Evolutionary conservation across 208 protist genomes (phyloP), one percentile per base, ranked within the genome.

Genomic region (Crithidia expoeki): DNA sequence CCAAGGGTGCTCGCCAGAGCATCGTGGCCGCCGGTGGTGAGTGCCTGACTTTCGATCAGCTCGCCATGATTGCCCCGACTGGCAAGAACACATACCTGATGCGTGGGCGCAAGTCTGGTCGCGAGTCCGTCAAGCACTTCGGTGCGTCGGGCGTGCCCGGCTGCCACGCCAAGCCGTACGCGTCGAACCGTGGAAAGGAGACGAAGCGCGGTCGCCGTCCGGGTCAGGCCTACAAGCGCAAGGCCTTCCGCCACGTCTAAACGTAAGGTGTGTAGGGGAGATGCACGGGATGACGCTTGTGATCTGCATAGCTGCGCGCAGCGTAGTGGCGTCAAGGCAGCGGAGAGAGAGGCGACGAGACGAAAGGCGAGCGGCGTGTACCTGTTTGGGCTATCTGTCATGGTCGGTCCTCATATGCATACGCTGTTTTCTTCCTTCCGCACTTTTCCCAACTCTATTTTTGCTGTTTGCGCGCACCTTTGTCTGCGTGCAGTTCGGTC

Each of bases 41-140:
- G 89, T 94, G 88, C 89, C 83, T 99, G 40, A 99, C 99, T 67
- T 99, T 99, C 69, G 99, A 99, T 84, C 98, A 99, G 81, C 86
- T 89, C 64, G 82, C 84, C 51, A 93, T 99, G 74, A 74, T 95
- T 28, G 82, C 91, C 36, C 99, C 99, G 58, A 99, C 90, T 40
- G 99, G 99, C 47, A 91, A 94, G 75, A 99, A 99, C 81, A 98
- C 94, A 69, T 72, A 99, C 57, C 97, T 99, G 59, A 92, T 99
- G 66, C 97, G 98, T 67, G 99, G 99, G 67, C 92, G 88, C 74
- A 94, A 89, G 74, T 95, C 88, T 50, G 86, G 88, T 42, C 98
- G 99, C 68, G 96, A 99, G 84, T 98, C 95, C 33, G 80, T 93
- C 83, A 99, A 99, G 86, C 94, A 99, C 92, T 99, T 99, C 83